Evolutionary conservation across 139 green algal genomes (phyloP).

Genomic region (Mesostigma viride): DNA sequence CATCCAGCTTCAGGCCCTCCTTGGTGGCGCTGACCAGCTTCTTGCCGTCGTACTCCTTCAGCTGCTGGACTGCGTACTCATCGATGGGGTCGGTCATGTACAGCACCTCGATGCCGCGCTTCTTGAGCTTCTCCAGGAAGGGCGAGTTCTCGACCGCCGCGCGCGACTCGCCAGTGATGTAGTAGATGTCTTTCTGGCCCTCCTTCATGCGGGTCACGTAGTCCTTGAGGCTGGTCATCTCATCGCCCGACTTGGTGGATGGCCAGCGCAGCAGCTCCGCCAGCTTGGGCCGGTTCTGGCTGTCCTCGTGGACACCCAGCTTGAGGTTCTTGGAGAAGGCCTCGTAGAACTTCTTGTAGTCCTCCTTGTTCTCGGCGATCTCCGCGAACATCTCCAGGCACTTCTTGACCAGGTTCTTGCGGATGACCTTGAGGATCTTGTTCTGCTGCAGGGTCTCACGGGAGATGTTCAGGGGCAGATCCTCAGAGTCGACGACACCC

Average conservation of each 20-base stretch:
- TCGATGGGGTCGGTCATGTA: conserved; percentile 99
- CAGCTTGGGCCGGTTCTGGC: conserved; percentile 91
- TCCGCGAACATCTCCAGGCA: conserved; percentile 92
- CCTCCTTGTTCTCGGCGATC: conserved; percentile 99
- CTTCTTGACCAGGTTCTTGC: conserved; percentile 99
- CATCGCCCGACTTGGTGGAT: conserved; percentile 96
- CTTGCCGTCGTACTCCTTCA: conserved; percentile 98
- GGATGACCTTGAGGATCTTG: conserved; percentile 99
- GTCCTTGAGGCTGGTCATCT: conserved; percentile 95
- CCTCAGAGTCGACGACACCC: conserved; percentile 96
- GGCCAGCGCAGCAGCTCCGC: conserved; percentile 82
- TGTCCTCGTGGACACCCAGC: conserved; percentile 93
- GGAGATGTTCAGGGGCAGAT: conserved; percentile 98
- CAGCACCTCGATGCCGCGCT: conserved; percentile 92
- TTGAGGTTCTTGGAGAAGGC: conserved; percentile 99
- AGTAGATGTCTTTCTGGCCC: conserved; percentile 95
- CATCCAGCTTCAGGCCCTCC: conserved; percentile 60
- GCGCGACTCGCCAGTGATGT: conserved; percentile 93
- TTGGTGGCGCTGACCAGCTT: conserved; percentile 97
- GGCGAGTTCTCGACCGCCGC: conserved; percentile 97
- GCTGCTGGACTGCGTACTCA: conserved; percentile 99
- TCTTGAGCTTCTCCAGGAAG: conserved; percentile 96
- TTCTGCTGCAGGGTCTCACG: conserved; percentile 99
- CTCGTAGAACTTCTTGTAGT: conserved; percentile 99
- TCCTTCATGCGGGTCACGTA: conserved; percentile 99